Percentiles rank a stretch among this genome's conserved stretches.
Conservation (phyloP, 2,329 filamentous ascomycete species). For the Fusarium sp. region DNA sequence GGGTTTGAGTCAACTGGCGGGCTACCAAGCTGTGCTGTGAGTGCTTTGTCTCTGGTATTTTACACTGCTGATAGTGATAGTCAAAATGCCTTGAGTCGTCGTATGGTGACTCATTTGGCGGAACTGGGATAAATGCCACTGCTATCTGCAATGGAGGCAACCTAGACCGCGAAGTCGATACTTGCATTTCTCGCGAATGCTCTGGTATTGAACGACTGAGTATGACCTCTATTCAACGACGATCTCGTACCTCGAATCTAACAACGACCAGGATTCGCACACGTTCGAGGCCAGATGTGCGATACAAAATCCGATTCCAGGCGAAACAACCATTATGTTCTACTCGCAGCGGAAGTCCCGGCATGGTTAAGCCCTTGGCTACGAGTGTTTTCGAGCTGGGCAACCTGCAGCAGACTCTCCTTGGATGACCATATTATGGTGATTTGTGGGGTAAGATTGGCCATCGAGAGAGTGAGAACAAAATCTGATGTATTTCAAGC, state of each 20-base stretch:
- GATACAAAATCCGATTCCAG: slow-evolving; percentile 46
- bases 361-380: slow-evolving; percentile 50
- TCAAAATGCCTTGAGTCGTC: slow-evolving; percentile 15
- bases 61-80: slow-evolving; percentile 5
- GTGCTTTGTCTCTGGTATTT: neutral
- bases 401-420: slow-evolving; percentile 45
- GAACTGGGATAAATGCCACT: slow-evolving; percentile 4
- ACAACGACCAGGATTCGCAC: slow-evolving; percentile 45
- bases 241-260: neutral
- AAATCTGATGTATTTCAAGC: slow-evolving; percentile 21
- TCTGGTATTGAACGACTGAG: slow-evolving; percentile 34
- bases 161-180: slow-evolving; percentile 9
- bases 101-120: neutral
- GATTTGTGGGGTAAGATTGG: slow-evolving; percentile 46
- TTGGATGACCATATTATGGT: slow-evolving; percentile 56
- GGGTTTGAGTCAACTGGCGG: slow-evolving; percentile 21
- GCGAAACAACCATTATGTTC: slow-evolving; percentile 46
- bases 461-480: neutral
- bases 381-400: slow-evolving; percentile 53
- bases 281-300: slow-evolving; percentile 50
- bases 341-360: slow-evolving; percentile 51
- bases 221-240: neutral
- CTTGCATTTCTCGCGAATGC: slow-evolving; percentile 31
- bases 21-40: slow-evolving; percentile 25
- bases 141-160: slow-evolving; percentile 26